Conservation (phyloP, 495 filamentous ascomycete genomes). For the Tricharina praecox region DNA sequence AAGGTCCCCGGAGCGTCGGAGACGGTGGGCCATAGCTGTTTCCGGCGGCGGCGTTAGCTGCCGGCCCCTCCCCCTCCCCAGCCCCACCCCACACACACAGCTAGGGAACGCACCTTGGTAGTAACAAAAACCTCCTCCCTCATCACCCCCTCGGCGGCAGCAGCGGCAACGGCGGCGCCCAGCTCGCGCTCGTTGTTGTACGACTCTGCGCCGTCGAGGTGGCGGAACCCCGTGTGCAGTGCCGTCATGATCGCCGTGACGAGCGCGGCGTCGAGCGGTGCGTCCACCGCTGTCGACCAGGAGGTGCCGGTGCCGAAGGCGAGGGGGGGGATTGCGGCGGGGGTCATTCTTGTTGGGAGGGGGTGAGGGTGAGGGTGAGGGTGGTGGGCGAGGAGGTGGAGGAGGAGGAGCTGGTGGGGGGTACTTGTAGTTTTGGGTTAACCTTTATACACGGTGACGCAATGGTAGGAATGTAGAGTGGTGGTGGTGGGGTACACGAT, state of each 20-base stretch:
- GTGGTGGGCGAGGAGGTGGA: neutral
- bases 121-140: conserved; percentile 30
- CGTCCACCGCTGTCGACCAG: conserved; percentile 8
- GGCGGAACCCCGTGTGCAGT: conserved; percentile 28
- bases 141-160: conserved; percentile 25
- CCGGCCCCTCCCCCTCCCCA: too few relatives aligned
- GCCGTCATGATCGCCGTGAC: conserved; percentile 27
- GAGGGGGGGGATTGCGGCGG: conserved; percentile 41
- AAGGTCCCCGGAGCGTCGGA: conserved; percentile 32
- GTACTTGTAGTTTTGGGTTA: too few relatives aligned
- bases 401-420: neutral
- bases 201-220: conserved; percentile 30
- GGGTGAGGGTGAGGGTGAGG: conserved; percentile 1
- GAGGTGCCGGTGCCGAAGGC: conserved; percentile 39
- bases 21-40: conserved; percentile 18
- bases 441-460: too few relatives aligned
- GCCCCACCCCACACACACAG: too few relatives aligned
- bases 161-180: conserved; percentile 30
- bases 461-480: too few relatives aligned
- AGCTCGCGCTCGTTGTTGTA: conserved; percentile 32
- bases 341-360: conserved; percentile 21
- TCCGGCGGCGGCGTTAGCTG: neutral
- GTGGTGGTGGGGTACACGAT: too few relatives aligned
- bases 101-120: conserved; percentile 27
- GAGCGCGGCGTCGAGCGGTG: conserved; percentile 6